Percentiles rank a stretch among this genome's conserved stretches.
These are phyloP conservation scores for Peronosclerospora sorghi DNA, from an alignment of 352 stramenopile genomes.

Conservation along the genomic window DNA sequence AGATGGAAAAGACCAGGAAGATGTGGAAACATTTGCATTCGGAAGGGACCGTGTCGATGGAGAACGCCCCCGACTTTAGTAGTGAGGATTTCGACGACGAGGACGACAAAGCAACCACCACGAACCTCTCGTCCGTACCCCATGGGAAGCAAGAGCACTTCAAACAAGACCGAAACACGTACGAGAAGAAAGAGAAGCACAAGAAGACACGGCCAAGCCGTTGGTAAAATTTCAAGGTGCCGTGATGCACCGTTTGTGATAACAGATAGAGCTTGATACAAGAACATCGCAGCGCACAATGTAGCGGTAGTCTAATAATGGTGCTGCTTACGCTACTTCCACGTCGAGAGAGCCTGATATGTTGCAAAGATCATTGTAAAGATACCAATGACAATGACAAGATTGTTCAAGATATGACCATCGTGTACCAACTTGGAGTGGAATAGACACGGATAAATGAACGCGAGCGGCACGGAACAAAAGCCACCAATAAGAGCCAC, in stretches of 20 bases:
- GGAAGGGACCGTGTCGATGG: constrained; percentile 28
- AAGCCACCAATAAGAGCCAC: constrained; percentile 62
- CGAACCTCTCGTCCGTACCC: not conserved
- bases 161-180: constrained; percentile 1
- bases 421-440: constrained; percentile 43
- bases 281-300: constrained; percentile 8
- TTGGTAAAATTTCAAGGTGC: constrained; percentile 6
- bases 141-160: constrained; percentile 5
- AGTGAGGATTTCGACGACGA: constrained; percentile 34
- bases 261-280: constrained; percentile 10
- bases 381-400: constrained; percentile 33
- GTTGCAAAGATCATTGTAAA: constrained; percentile 58
- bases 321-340: constrained; percentile 19
- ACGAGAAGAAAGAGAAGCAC: constrained; percentile 14
- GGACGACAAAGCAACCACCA: constrained; percentile 18
- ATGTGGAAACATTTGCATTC: constrained; percentile 40
- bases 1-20: constrained; percentile 37
- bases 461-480: constrained; percentile 58
- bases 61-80: constrained; percentile 39
- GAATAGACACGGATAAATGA: constrained; percentile 65
- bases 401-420: constrained; percentile 29
- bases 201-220: constrained; percentile 9
- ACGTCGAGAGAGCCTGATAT: constrained; percentile 42
- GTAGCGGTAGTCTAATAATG: not conserved
- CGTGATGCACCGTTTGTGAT: not conserved